phyloP scores from a whole-genome alignment of 148 eudicot genomes.

The Camellia lanceoleosa region DNA sequence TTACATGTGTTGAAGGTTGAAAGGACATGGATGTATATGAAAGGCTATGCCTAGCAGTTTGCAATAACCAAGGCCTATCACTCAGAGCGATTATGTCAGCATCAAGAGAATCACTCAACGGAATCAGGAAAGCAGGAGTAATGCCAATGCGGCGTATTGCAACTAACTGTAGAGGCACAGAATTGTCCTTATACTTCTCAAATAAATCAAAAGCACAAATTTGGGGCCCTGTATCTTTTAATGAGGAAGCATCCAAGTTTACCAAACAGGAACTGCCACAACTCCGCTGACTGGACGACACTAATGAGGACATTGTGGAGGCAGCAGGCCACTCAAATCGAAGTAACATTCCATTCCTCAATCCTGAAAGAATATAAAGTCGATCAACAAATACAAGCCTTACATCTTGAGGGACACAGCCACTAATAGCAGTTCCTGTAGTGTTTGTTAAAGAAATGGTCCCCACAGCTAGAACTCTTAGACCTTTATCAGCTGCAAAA shows the following conservation, averaged over 20 bases:
- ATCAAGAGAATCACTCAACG: constrained; percentile 66
- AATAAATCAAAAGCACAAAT: constrained; percentile 22
- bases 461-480: constrained; percentile 66
- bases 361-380: constrained; percentile 75
- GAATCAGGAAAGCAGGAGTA: constrained; percentile 84
- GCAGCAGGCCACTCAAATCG: constrained; percentile 90
- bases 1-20: constrained; percentile 88
- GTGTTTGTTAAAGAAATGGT: constrained; percentile 69
- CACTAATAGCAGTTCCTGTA: constrained; percentile 63
- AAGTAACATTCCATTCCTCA: constrained; percentile 93
- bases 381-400: constrained; percentile 88
- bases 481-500: constrained; percentile 57
- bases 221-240: constrained; percentile 27
- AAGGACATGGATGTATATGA: constrained; percentile 86
- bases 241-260: constrained; percentile 24
- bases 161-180: constrained; percentile 69
- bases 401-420: constrained; percentile 94
- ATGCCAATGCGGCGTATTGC: constrained; percentile 91
- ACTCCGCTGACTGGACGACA: constrained; percentile 28
- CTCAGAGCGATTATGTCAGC: constrained; percentile 91
- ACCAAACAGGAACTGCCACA: constrained; percentile 25
- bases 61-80: constrained; percentile 97
- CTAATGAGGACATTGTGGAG: constrained; percentile 33
- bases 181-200: constrained; percentile 51
- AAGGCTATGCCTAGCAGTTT: constrained; percentile 89